Evolutionary conservation across 345 rosid species (phyloP), one percentile per base, ranked within the genome.

Genomic region (Brassica incana): DNA sequence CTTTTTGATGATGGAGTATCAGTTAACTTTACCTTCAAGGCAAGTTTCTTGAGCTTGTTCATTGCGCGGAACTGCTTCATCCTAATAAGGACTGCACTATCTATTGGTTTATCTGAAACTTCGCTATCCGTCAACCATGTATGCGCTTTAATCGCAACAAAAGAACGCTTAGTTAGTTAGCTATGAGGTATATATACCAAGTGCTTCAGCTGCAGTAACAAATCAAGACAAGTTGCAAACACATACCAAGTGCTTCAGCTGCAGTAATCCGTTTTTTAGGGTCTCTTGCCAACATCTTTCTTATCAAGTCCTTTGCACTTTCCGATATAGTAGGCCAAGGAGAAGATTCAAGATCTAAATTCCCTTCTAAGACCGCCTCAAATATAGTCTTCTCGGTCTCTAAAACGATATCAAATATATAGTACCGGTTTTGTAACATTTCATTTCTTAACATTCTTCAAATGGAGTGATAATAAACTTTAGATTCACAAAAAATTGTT

Each of bases 41-140:
- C 97, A 64, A 95, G 95, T 84, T 89, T 91, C 88, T 92, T 91
- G 65, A 95, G 83, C 85, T 95, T 95, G 84, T 95, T 95, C 95
- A 90, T 90, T 8, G 89, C 95, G 30, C 95, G 87, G 73, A 95
- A 91, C 78, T 92, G 97, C 86, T 87, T 95, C 91, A 95, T 85
- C 87, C 99, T 90, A 29, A 66, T 75, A 38, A 88, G 90, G 65
- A 92, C 99, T 23, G 94, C 99, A 38, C 89, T 90, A 74, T 88
- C 88, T 3, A 95, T 87, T 20, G 97, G 95, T 77, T 80, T 87
- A 80, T 91, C 97, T 14, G 97, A 88, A 38, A 88, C 86, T 40
- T 68, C 84, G 5, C 78, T 87, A 54, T 84, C 90, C 72, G 83
- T 88, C 77, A 93, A 62, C 99, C 97, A 95, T 56, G 95, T 93